Base-by-base conservation (phyloP, 768 basidiomycete species). In the Macrolepiota fuliginosa region DNA sequence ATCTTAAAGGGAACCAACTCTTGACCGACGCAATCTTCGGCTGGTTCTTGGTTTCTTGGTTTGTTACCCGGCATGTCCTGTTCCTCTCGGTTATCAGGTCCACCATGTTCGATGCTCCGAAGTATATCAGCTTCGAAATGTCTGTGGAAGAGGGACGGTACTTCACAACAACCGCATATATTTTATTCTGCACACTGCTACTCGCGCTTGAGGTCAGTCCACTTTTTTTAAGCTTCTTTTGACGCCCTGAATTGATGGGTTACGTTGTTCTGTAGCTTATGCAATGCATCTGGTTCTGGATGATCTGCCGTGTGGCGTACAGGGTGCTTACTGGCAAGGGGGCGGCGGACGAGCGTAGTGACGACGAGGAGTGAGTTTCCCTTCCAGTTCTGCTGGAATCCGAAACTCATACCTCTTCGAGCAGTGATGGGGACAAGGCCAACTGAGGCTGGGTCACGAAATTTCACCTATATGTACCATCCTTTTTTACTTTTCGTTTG, bases 31-130 rank as follows among this genome's bases (percentile, higher is more conserved):
- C 76, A 25, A 82, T 84, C 0, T 98, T 99, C 70, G 90, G 78
- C 32, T 68, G 82, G 64, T 99, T 96, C 80, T 81, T 98, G 69
- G 55, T 95, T 22, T 91, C 91, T 10, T 99, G 97, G 97, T 79
- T 97, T 63, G 70, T 93, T 27, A 95, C 96, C 1, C 87, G 97
- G 49, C 94, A 98, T 69, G 73, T 92, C 65, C 80, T 96, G 13
- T 96, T 95, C 77, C 69, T 84, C 47, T 71, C 87, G 57, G 85
- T 89, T 63, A 88, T 97, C 65, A 77, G 80, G 62, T 89, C 88
- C 10, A 73, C 81, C 13, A 79, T 81, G 60, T 69, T 77, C 62
- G 87, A 92, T 58, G 67, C 76, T 1, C 81, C 83, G 2, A 68
- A 64, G 0, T 68, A 84, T 22, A 72, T 92, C 25, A 73, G 79